Base-by-base conservation (phyloP, 345 rosid species). In the Acer campestre region DNA sequence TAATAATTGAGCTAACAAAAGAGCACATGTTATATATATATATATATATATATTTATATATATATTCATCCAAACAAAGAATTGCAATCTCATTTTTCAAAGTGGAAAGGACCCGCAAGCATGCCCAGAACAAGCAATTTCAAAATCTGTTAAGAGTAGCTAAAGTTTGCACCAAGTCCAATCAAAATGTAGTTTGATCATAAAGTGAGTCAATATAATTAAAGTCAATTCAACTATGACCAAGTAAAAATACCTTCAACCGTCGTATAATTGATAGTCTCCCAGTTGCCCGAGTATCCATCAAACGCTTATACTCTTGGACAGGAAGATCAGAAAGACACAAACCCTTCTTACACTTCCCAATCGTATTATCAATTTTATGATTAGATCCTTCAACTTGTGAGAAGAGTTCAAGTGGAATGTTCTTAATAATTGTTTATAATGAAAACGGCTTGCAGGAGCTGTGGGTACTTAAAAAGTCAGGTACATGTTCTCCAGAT, bases 221-320 rank as follows among this genome's bases (percentile, higher is more conserved):
- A 27, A 75, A 62, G 22, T 74, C 38, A 73, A 51, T 46, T 61
- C 53, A 72, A 78, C 25, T 67, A 8, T 66, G 55, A 65, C 46
- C 40, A 78, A 71, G 27, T 65, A 75, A 53, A n/a, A 44, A 65
- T 92, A 95, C 99, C 98, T 93, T 92, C 82, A 95, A 80, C 38
- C 94, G 90, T 71, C 89, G 89, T 68, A 95, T 87, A 81, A 95
- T 89, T 31, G 99, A 95, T 61, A 95, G 85, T 81, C 96, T 93
- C 73, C 87, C 93, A 71, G 93, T 95, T 75, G 99, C 98, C 76
- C 44, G 89, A 67, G 91, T 90, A 85, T 90, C 92, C 99, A 93
- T 86, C 73, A 95, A 82, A 80, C 78, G 74, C 84, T 83, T 91
- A 78, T 92, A 91, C 79, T 93, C 96, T 77, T 88, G 86, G 69